Base-by-base conservation (phyloP, 2,329 filamentous ascomycete species). In the Paecilomyces sp. region DNA sequence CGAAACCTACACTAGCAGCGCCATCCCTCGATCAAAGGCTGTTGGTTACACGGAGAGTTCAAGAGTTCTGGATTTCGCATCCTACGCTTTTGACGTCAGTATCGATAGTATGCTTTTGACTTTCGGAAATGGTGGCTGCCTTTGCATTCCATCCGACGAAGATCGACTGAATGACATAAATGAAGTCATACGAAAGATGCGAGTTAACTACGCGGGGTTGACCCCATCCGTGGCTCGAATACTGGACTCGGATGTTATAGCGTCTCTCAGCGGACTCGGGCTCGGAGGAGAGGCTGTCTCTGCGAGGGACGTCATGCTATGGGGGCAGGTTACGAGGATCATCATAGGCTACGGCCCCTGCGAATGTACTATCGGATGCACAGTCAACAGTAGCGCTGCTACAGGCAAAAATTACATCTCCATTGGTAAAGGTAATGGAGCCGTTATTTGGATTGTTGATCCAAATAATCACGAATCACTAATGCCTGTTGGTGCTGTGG, bases 21-120 rank as follows among this genome's bases (percentile, higher is more conserved):
- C 84, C 24, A 68, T 80, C 11, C 78, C 79, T 0, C 83, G 86
- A 61, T 83, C 80, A 0, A 70, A 76, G 0, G 79, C 81, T 0
- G 74, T 86, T 7, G 77, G 78, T 1, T 83, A 75, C 58, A 77
- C 78, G 5, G 71, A 76, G 0, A 71, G 79, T 0, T 87, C 84
- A 4, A 78, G 88, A 2, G 84, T 88, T 12, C 80, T 86, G n/a
- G 81, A 85, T 61, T 79, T 84, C 60, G 83, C 82, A 2, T 75
- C 75, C 1, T 79, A 78, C 61, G 74, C 74, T 1, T 80, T 80
- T 59, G 77, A 83, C 63, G 73, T 80, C 33, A 75, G 77, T 53
- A 68, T 83, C 36, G 68, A 74, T 0, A 83, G 85, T 65, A 79
- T 84, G 54, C 79, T 85, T 56, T 77, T 80, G 1, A 82, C 85